These are phyloP conservation scores for Globisporangium lucens DNA, from an alignment of 352 stramenopile genomes.

Conservation along the genomic window DNA sequence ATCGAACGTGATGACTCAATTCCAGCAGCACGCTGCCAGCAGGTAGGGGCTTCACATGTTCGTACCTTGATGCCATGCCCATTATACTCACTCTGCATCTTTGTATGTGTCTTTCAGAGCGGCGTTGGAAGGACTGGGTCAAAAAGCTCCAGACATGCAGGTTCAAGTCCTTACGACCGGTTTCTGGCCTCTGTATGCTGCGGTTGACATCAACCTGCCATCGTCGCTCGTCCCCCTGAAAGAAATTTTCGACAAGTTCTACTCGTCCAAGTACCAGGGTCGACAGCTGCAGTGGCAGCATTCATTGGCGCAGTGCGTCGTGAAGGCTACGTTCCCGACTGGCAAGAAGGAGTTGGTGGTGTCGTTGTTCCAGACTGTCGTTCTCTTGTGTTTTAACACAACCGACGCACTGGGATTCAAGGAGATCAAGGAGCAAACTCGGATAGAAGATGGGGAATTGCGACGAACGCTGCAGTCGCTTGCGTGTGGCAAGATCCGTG, in stretches of 20 bases:
- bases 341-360: constrained; percentile 87
- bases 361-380: constrained; percentile 86
- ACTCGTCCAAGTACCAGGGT: constrained; percentile 86
- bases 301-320: constrained; percentile 82
- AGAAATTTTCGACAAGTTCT: constrained; percentile 89
- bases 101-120: constrained; percentile 19
- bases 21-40: constrained; percentile 78
- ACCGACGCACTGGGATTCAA: constrained; percentile 67
- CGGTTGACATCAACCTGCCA: constrained; percentile 81
- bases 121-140: constrained; percentile 45
- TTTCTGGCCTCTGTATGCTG: constrained; percentile 96
- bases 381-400: constrained; percentile 84
- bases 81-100: background rate
- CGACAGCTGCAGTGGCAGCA: constrained; percentile 91
- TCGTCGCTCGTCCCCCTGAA: constrained; percentile 57
- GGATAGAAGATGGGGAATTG: constrained; percentile 89
- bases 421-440: constrained; percentile 86
- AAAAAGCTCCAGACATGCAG: constrained; percentile 88
- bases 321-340: constrained; percentile 81
- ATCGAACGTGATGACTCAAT: constrained; percentile 93
- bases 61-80: background rate
- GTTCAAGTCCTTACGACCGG: constrained; percentile 97
- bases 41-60: constrained; percentile 29
- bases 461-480: constrained; percentile 88
- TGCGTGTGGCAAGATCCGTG: constrained; percentile 85